A percentile compares a stretch with the other conserved stretches of the same genome.
These are phyloP conservation scores for Cyclotella choctawhatcheeana DNA, from an alignment of 108 stramenopile genomes.

Conservation along the genomic window DNA sequence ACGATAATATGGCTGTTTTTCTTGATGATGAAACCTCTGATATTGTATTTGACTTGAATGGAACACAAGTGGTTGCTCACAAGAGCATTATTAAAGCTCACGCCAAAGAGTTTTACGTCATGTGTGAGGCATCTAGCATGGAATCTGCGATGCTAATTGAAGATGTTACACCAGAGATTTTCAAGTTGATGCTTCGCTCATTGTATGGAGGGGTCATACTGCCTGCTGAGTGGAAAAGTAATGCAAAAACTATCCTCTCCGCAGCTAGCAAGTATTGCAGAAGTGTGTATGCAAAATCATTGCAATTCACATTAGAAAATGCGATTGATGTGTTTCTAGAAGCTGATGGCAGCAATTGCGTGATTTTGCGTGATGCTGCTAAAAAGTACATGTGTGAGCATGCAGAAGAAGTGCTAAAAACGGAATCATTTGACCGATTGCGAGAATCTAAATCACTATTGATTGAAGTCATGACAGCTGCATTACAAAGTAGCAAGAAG, in stretches of 20 bases:
- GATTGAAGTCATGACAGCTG: background rate
- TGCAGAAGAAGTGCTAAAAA: background rate
- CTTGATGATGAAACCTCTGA: slow-evolving; percentile 1
- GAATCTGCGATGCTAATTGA: background rate
- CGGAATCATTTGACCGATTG: background rate
- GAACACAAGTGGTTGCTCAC: background rate
- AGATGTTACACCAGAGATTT: background rate
- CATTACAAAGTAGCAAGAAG: background rate
- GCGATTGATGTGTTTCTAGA: background rate
- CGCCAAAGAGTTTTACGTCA: background rate
- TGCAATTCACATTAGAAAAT: background rate
- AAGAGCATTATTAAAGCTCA: slow-evolving; percentile 2
- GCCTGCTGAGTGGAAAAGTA: background rate
- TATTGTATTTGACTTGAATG: background rate
- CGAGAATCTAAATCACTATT: background rate
- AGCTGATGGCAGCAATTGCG: background rate
- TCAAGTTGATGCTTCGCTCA: background rate
- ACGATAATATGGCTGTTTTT: background rate
- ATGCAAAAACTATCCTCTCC: background rate
- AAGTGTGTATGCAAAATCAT: background rate
- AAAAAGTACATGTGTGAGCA: background rate
- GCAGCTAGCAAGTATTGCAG: background rate
- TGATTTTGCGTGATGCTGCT: background rate
- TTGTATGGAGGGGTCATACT: background rate
- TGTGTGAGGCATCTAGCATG: background rate